Percentiles rank a stretch among this genome's conserved stretches.
Evolutionary conservation across 1,284 basidiomycete species (phyloP).

Genomic region (Flammula alnicola): DNA sequence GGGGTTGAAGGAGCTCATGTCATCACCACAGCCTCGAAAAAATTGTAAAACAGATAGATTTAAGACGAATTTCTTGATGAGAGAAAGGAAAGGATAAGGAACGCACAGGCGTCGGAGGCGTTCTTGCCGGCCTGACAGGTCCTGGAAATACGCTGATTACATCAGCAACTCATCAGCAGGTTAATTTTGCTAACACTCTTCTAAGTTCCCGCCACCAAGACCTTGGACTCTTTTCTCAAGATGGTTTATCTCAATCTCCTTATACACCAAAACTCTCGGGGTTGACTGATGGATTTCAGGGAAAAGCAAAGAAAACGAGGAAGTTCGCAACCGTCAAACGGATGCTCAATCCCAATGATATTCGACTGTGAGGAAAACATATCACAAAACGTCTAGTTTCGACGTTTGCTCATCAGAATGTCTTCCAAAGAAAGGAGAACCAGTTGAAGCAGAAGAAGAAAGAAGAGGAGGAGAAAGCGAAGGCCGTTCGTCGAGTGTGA

Average conservation of each 20-base stretch:
- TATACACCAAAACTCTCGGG: background rate
- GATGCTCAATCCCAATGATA: slow-evolving; percentile 94
- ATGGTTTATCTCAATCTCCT: slow-evolving; percentile 20
- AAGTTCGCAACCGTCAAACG: slow-evolving; percentile 97
- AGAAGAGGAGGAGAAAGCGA: slow-evolving; percentile 74
- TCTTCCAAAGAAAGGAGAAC: slow-evolving; percentile 70
- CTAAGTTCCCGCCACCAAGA: too few relatives aligned
- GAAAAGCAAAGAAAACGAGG: slow-evolving; percentile 92
- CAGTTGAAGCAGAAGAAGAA: slow-evolving; percentile 80
- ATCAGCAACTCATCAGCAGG: slow-evolving; percentile 12
- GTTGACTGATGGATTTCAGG: slow-evolving; percentile 49
- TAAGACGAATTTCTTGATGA: background rate
- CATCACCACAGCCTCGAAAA: slow-evolving; percentile 21
- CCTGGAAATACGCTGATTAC: slow-evolving; percentile 22
- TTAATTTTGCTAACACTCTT: slow-evolving; percentile 19
- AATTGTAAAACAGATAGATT: slow-evolving; percentile 19
- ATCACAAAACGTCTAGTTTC: background rate
- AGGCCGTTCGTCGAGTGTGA: slow-evolving; percentile 73
- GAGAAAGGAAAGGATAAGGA: slow-evolving; percentile 1
- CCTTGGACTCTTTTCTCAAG: slow-evolving; percentile 7
- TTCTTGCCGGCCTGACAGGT: too few relatives aligned
- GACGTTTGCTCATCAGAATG: slow-evolving; percentile 17
- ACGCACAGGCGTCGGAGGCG: too few relatives aligned
- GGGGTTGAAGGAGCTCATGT: too few relatives aligned
- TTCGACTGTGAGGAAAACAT: slow-evolving; percentile 74